Conservation (phyloP, 2,329 filamentous ascomycete species). For the Teratosphaeria viscida region DNA sequence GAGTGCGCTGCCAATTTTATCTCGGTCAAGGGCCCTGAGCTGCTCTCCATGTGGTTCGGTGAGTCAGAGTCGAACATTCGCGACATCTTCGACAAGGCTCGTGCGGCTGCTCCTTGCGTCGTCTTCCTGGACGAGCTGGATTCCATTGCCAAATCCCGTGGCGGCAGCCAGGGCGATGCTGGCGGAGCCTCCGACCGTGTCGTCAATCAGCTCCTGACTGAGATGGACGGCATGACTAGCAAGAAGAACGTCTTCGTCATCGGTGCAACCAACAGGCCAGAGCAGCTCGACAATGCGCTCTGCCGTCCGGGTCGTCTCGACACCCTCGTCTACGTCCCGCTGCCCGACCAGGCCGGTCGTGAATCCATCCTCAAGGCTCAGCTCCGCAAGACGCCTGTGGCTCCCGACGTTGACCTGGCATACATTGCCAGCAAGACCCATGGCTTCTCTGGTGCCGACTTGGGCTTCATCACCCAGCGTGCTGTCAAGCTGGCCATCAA, state of each 20-base stretch:
- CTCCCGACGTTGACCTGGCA: conserved; percentile 72
- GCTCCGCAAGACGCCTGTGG: conserved; percentile 94
- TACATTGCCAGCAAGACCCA: conserved; percentile 96
- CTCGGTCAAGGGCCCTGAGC: conserved; percentile 94
- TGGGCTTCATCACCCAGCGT: conserved; percentile 97
- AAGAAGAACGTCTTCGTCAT: conserved; percentile 99
- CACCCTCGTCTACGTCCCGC: conserved; percentile 94
- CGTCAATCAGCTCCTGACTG: conserved; percentile 97
- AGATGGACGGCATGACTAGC: conserved; percentile 99
- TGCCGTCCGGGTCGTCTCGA: conserved; percentile 98
- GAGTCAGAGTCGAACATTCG: conserved; percentile 99
- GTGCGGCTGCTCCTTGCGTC: conserved; percentile 92
- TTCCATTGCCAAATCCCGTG: conserved; percentile 98
- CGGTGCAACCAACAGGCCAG: conserved; percentile 94
- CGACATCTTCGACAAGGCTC: conserved; percentile 99
- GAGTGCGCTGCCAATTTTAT: conserved; percentile 99
- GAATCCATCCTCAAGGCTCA: conserved; percentile 86
- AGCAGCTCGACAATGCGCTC: conserved; percentile 95
- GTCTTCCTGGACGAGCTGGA: conserved; percentile 98
- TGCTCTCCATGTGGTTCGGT: conserved; percentile 99
- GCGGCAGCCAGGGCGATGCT: conserved; percentile 89
- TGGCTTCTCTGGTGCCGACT: conserved; percentile 98
- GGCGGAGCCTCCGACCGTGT: conserved; percentile 98
- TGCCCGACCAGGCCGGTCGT: conserved; percentile 85
- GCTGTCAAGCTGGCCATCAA: conserved; percentile 99